These are phyloP conservation scores for Botryosphaeria agaves DNA, from an alignment of 2,329 filamentous ascomycete genomes.

Conservation along the genomic window DNA sequence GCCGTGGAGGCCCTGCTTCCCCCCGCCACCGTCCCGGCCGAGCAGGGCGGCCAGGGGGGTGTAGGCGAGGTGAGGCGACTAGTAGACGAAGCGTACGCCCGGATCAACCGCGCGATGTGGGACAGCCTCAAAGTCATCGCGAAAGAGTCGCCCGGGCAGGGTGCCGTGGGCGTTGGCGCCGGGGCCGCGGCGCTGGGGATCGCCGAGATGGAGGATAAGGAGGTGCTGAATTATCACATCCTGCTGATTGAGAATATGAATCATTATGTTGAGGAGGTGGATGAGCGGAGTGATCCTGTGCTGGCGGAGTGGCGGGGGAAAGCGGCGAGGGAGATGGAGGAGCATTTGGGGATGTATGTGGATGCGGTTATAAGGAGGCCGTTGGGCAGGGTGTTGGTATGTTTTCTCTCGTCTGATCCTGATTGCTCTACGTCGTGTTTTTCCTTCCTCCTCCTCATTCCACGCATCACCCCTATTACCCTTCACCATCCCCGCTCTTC, in stretches of 20 bases:
- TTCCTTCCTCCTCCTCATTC: not conserved
- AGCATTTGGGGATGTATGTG: slow-evolving; percentile 79
- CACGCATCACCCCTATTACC: not conserved
- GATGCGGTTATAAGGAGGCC: slow-evolving; percentile 77
- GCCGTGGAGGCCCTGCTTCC: slow-evolving; percentile 72
- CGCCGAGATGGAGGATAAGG: slow-evolving; percentile 76
- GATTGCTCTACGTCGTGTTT: too few species aligned
- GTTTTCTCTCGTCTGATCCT: too few species aligned
- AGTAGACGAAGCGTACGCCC: slow-evolving; percentile 74
- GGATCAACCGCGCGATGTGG: slow-evolving; percentile 90
- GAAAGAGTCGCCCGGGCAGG: slow-evolving; percentile 46
- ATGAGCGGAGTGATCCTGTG: slow-evolving; percentile 54
- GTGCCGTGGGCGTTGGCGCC: slow-evolving; percentile 36
- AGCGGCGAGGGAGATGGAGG: slow-evolving; percentile 59
- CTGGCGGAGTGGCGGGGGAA: slow-evolving; percentile 70
- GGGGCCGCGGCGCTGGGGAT: slow-evolving; percentile 24
- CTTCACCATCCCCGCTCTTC: not conserved
- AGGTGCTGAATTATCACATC: slow-evolving; percentile 93
- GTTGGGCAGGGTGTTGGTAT: slow-evolving; percentile 62
- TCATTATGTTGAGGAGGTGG: slow-evolving; percentile 85
- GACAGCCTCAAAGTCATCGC: slow-evolving; percentile 93
- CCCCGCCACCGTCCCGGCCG: slow-evolving; percentile 17
- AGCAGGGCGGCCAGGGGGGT: slow-evolving; percentile 31
- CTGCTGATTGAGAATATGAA: slow-evolving; percentile 98
- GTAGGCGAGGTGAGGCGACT: slow-evolving; percentile 51